Evolutionary conservation across 2,329 filamentous ascomycete species (phyloP), one percentile per base, ranked within the genome.

Genomic region (Zymoseptoria tritici): DNA sequence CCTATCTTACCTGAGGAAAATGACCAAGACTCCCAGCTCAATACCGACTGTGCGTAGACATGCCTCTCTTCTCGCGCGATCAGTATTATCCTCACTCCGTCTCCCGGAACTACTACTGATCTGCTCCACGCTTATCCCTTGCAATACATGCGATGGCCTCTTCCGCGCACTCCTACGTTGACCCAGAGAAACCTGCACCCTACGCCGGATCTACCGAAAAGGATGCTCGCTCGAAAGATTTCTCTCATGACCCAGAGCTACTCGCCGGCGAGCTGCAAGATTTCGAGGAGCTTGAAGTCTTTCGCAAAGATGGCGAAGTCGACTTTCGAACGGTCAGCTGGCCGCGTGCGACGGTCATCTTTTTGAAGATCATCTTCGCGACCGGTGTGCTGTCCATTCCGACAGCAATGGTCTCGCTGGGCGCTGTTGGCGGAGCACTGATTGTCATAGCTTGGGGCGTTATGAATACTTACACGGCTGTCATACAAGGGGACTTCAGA

Each of bases 261-360:
- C 46, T 64, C 21, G 59, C 61, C n/a, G 67, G 68, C 55, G 55
- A 67, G 20, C 62, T 66, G 24, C 36, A 68, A 16, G 54, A 68
- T 5, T 67, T 71, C 54, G 72, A 75, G 50, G 74, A 75, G 55
- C 72, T 71, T 56, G 81, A 83, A 64, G 76, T 83, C 42, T 83
- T 83, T 74, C 77, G 79, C 61, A 76, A 72, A 61, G 74, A 76
- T 42, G 77, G 76, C 49, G 76, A 77, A 20, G 79, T 82, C 51
- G 74, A 83, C 55, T 83, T 83, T 62, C 75, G 81, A 20, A 82
- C 79, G 1, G 80, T 83, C 16, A 74, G 75, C 59, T 84, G 81
- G 81, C 74, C 77, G 16, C 75, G 77, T 20, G 79, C 80, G 2
- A 72, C 79, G 2, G 74, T 82, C 22, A 82, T 83, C 62, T 81